A percentile compares a stretch with the other conserved stretches of the same genome.
phyloP scores from a whole-genome alignment of 768 basidiomycete genomes.

The Podaxis mareebaensis region DNA sequence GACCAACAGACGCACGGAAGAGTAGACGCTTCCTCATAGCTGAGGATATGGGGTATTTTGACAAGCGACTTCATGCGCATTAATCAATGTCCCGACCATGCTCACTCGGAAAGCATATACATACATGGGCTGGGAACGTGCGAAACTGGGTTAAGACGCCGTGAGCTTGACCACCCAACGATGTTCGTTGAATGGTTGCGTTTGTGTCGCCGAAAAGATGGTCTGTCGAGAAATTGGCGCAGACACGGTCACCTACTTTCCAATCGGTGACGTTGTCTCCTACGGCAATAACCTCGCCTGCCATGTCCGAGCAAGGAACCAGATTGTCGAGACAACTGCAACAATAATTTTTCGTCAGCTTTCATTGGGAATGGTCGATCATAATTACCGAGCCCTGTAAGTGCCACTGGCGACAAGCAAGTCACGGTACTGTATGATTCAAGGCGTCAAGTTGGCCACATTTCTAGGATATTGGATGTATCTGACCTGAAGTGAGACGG shows the following conservation, averaged over 20 bases:
- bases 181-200: slow-evolving; percentile 31
- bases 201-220: slow-evolving; percentile 46
- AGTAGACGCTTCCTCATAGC: slow-evolving; percentile 20
- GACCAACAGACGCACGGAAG: neutral
- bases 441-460: neutral
- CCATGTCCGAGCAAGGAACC: slow-evolving; percentile 50
- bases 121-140: slow-evolving; percentile 31
- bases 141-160: slow-evolving; percentile 58
- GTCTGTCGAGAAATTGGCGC: slow-evolving; percentile 50
- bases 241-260: slow-evolving; percentile 57
- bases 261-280: slow-evolving; percentile 45
- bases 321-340: slow-evolving; percentile 24
- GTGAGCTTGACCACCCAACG: slow-evolving; percentile 47
- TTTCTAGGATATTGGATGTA: neutral
- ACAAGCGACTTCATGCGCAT: slow-evolving; percentile 41
- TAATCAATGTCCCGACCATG: neutral
- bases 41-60: slow-evolving; percentile 52
- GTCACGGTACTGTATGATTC: slow-evolving; percentile 45
- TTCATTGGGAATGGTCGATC: no score
- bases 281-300: slow-evolving; percentile 57
- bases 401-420: slow-evolving; percentile 38
- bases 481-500: slow-evolving; percentile 53
- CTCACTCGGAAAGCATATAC: neutral
- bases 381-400: slow-evolving; percentile 30
- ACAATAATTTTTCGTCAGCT: slow-evolving; percentile 20